Evolutionary conservation across 345 rosid species (phyloP), one percentile per base, ranked within the genome.

Genomic region (Gossypium herbaceum): DNA sequence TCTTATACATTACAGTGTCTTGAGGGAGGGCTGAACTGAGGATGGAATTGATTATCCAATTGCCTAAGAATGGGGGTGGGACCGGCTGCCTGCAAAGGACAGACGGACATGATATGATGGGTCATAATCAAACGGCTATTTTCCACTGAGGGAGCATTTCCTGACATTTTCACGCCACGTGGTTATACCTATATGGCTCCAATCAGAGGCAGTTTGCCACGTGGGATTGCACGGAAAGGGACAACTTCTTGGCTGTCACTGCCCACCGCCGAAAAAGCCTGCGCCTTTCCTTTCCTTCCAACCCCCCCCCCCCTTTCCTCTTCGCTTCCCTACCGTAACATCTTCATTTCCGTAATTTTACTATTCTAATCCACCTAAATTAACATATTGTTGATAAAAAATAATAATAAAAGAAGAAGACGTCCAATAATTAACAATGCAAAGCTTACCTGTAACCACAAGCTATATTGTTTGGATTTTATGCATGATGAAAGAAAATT

Each of bases 41-140:
- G 65, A 71, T 24, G 52, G 5, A 8, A 15, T 75, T 20, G 16
- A 67, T 20, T 12, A 67, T 43, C 64, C 15, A 41, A 66, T 66
- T 22, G 71, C 22, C 13, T 9, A 66, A 57, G 45, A 55, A 55
- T 39, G 43, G 43, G 43, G 59, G 75, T 78, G 82, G 85, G 86
- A 75, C 85, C 84, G 72, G 73, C 80, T 75, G 84, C 76, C 80
- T 77, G 84, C 76, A 68, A 34, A 68, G 51, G 47, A 81, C 73
- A 12, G 82, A 73, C 72, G 81, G 77, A 79, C 61, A 25, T 79
- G 86, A 85, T 81, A 85, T 81, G 87, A 87, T 63, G 68, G 71
- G 80, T 79, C 80, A 57, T 20, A 74, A 85, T 87, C 82, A 72
- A 72, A 76, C 79, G 87, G 87, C 81, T 78, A 43, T 63, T 58